Evolutionary conservation across 306 rosid species (phyloP).

Genomic region (Lagenaria siceraria): DNA sequence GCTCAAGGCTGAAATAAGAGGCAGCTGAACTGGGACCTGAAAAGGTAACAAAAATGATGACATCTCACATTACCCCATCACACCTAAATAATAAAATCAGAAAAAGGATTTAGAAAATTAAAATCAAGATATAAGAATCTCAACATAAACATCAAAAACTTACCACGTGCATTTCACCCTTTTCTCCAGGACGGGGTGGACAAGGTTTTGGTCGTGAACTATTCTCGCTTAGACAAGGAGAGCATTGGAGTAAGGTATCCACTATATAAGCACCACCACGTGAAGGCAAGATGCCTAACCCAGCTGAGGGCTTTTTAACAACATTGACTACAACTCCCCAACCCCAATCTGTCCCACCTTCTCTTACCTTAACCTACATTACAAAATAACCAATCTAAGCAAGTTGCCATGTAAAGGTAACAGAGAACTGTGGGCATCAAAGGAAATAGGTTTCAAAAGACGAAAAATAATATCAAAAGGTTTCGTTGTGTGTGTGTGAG

Average conservation of each 20-base stretch:
- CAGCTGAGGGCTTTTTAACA: slow-evolving; percentile 64
- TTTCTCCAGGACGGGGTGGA: slow-evolving; percentile 88
- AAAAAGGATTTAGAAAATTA: not conserved
- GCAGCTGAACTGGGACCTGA: slow-evolving; percentile 93
- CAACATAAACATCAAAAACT: slow-evolving; percentile 16
- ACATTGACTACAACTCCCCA: slow-evolving; percentile 99
- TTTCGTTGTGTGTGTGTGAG: not conserved
- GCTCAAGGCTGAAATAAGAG: slow-evolving; percentile 70
- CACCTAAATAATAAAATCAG: not conserved
- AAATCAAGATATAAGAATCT: not conserved
- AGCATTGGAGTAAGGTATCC: slow-evolving; percentile 88
- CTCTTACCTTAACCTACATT: slow-evolving; percentile 74
- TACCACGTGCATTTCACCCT: slow-evolving; percentile 99
- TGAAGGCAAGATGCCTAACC: slow-evolving; percentile 16
- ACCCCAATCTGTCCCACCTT: slow-evolving; percentile 99
- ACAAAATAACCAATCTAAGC: not conserved
- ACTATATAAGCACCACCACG: slow-evolving; percentile 71
- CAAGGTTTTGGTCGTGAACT: slow-evolving; percentile 83
- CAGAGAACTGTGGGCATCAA: not conserved
- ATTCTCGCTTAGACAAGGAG: slow-evolving; percentile 69
- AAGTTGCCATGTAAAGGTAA: not conserved
- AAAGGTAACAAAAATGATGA: not conserved
- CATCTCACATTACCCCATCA: not conserved
- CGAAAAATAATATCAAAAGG: not conserved
- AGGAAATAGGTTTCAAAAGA: not conserved